Base-by-base conservation (phyloP, 164 flowering plant genomes). In the Aristolochia californica region DNA sequence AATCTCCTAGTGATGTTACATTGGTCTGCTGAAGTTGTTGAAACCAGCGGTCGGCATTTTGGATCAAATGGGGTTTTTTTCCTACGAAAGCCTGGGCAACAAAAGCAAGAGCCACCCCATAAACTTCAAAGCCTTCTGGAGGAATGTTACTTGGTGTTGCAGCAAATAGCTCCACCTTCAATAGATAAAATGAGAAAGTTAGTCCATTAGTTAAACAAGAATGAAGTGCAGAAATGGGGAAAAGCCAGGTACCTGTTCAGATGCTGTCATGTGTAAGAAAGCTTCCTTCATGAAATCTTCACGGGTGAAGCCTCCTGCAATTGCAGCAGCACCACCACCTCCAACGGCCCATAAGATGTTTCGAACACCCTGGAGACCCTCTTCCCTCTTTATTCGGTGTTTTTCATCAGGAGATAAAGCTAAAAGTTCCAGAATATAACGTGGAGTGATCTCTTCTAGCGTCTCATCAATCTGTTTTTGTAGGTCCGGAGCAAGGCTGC, bases 291-390 rank as follows among this genome's bases (percentile, higher is more conserved):
- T 87, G 66, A 83, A 89, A 67, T 82, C 83, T 65, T 94, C 99
- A 63, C 99, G 94, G 7, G 91, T 83, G 66, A 78, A 94, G 44
- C 97, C 99, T 55, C 99, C 99, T 59, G 84, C 87, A 69, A 94
- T 70, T 30, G 88, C 91, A 45, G 86, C 76, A 17, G 97, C 99
- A 65, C 95, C 96, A 27, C 96, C 96, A 52, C 93, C 88, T 69
- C 99, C 96, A 69, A 94, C 95, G 70, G 99, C 78, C 97, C 97
- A 94, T 72, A 94, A 72, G 57, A 88, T 81, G 63, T 84, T 89
- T 54, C 95, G 88, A 52, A 89, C 80, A 66, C 96, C 93, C 60
- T 81, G 94, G 60, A 94, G 90, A 56, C 96, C 99, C 66, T 89
- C 96, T 62, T 76, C 82, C 64, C 99, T 80, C 68, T 64, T 79